Conservation (phyloP, 345 rosid species). For the Corchorus olitorius region DNA sequence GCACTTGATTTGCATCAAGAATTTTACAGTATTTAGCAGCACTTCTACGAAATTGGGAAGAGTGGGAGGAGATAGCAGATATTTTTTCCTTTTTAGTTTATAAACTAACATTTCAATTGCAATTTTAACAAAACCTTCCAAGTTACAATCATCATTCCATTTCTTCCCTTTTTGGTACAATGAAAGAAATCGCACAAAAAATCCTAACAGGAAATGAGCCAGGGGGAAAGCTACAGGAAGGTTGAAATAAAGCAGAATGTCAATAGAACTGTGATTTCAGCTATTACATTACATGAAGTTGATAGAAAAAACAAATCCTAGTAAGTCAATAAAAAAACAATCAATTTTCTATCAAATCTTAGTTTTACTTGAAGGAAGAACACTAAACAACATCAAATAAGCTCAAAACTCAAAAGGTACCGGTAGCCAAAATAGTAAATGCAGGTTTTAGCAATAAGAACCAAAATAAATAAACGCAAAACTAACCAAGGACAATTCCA, state of each 20-base stretch:
- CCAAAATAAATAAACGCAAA: constrained; percentile 8
- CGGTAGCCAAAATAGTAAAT: constrained; percentile 7
- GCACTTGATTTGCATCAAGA: background rate
- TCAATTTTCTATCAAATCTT: background rate
- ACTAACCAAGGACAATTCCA: background rate
- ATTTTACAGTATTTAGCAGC: background rate
- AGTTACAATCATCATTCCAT: background rate
- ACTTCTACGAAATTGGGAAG: background rate
- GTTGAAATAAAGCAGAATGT: background rate
- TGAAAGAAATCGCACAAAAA: background rate
- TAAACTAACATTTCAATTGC: background rate
- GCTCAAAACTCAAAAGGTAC: constrained; percentile 5
- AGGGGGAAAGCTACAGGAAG: background rate
- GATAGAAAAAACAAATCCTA: background rate
- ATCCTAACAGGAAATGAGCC: background rate
- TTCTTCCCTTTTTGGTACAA: background rate
- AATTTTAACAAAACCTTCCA: background rate
- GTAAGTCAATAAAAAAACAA: background rate
- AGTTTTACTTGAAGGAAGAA: background rate
- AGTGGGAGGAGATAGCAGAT: background rate
- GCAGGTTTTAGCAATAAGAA: background rate
- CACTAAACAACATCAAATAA: background rate
- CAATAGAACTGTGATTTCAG: background rate
- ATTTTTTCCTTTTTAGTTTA: background rate
- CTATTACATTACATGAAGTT: constrained; percentile 1